Conservation (phyloP, 805 yeast species). For the Ogataea haglerorum region DNA sequence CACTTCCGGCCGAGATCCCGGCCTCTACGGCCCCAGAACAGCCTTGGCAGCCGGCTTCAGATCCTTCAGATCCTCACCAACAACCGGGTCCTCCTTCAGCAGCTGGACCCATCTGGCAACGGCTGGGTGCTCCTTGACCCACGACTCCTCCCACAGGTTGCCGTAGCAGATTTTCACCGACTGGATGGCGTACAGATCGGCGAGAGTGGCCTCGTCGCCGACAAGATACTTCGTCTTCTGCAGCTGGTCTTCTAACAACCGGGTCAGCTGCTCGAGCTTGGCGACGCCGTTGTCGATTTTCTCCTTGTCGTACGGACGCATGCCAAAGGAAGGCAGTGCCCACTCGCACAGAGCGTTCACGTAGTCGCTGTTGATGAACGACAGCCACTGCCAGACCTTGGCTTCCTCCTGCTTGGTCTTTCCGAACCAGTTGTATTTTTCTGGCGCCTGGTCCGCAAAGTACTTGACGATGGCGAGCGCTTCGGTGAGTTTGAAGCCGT, state of each 20-base stretch:
- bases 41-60: not conserved
- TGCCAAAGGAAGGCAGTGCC: conserved; percentile 46
- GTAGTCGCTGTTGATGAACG: conserved; percentile 67
- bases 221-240: conserved; percentile 8
- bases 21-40: not conserved
- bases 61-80: not conserved
- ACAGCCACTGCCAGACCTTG: conserved; percentile 68
- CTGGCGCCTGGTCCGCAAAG: conserved; percentile 34
- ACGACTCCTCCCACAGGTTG: conserved; percentile 41
- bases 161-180: conserved; percentile 40
- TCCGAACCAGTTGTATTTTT: conserved; percentile 48
- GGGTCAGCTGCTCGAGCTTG: not conserved
- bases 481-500: conserved; percentile 66
- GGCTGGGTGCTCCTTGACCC: conserved; percentile 44
- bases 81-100: not conserved
- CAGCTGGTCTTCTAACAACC: not conserved
- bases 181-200: conserved; percentile 37
- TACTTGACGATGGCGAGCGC: conserved; percentile 58
- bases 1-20: too few species aligned
- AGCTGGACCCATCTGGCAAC: conserved; percentile 39
- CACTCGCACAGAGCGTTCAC: conserved; percentile 42
- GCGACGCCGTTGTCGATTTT: not conserved
- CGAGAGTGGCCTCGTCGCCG: conserved; percentile 31
- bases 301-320: not conserved
- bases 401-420: conserved; percentile 57